Evolutionary conservation across 2,329 filamentous ascomycete species (phyloP).

Genomic region (Cryphonectria carpinicola): DNA sequence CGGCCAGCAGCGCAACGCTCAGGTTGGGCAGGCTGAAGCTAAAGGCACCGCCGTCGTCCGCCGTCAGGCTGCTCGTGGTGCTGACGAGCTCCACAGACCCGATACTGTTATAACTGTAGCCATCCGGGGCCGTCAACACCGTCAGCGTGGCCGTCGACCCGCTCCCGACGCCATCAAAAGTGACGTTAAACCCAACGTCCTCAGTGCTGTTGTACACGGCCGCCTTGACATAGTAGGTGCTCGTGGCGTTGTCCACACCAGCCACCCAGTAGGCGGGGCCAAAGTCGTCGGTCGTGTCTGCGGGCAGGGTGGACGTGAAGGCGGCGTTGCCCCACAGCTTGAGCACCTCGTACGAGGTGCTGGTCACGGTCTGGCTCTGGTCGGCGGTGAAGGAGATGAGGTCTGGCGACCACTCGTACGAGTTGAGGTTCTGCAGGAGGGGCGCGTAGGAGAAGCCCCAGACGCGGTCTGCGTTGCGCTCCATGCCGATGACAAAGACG

Average conservation of each 20-base stretch:
- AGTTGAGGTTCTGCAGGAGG: conserved; percentile 45
- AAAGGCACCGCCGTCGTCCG: conserved; percentile 51
- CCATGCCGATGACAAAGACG: conserved; percentile 57
- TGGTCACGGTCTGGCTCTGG: conserved; percentile 25
- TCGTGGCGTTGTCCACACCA: conserved; percentile 31
- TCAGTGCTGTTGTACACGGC: conserved; percentile 48
- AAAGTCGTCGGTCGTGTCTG: conserved; percentile 32
- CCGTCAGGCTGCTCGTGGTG: conserved; percentile 43
- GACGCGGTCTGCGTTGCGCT: conserved; percentile 45
- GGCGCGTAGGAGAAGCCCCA: conserved; percentile 24
- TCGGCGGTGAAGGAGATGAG: conserved; percentile 27
- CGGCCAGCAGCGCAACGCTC: conserved; percentile 60
- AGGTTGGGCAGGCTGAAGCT: conserved; percentile 57
- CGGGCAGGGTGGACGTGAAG: conserved; percentile 27
- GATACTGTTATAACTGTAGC: conserved; percentile 49
- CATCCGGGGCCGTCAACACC: conserved; percentile 49
- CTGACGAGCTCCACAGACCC: conserved; percentile 55
- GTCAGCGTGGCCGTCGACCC: conserved; percentile 49
- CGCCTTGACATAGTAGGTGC: conserved; percentile 27
- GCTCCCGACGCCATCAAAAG: conserved; percentile 48
- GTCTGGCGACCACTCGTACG: conserved; percentile 53
- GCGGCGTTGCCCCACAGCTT: conserved; percentile 22
- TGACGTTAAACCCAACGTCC: conserved; percentile 49
- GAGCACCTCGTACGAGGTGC: conserved; percentile 28
- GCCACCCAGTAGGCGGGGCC: conserved; percentile 28